A percentile compares a stretch with the other conserved stretches of the same genome.
phyloP scores from a whole-genome alignment of 345 rosid species.

The Carallia brachiata region DNA sequence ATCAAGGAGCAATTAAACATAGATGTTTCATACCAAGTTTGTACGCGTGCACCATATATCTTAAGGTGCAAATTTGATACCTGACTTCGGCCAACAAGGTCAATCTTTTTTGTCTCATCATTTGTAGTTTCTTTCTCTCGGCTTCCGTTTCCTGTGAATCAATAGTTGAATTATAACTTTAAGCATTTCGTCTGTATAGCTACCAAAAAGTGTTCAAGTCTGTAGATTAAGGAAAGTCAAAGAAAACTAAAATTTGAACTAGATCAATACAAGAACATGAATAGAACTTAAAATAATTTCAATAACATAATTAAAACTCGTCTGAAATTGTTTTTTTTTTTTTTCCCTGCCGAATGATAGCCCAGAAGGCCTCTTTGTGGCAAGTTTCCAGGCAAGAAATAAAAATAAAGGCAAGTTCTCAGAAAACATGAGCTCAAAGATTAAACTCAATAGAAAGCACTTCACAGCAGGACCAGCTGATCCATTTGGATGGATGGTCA shows the following conservation, averaged over 20 bases:
- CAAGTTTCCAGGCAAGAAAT: too few relatives aligned
- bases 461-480: background rate
- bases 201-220: background rate
- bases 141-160: slow-evolving; percentile 61
- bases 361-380: too few relatives aligned
- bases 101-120: slow-evolving; percentile 51
- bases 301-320: too few relatives aligned
- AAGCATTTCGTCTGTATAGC: background rate
- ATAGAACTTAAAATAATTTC: too few relatives aligned
- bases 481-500: background rate
- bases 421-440: background rate
- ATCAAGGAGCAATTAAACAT: slow-evolving; percentile 4
- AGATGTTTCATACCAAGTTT: background rate
- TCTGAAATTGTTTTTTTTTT: too few relatives aligned
- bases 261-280: too few relatives aligned
- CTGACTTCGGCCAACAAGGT: slow-evolving; percentile 65
- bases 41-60: slow-evolving; percentile 1
- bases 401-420: background rate
- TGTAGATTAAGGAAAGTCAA: background rate
- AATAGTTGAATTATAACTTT: too few relatives aligned
- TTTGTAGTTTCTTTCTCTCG: slow-evolving; percentile 48
- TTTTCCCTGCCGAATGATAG: too few relatives aligned
- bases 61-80: slow-evolving; percentile 36
- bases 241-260: too few relatives aligned
- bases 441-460: background rate